Evolutionary conservation across 2,329 filamentous ascomycete genomes (phyloP).

Genomic region (Exophiala aquamarina): DNA sequence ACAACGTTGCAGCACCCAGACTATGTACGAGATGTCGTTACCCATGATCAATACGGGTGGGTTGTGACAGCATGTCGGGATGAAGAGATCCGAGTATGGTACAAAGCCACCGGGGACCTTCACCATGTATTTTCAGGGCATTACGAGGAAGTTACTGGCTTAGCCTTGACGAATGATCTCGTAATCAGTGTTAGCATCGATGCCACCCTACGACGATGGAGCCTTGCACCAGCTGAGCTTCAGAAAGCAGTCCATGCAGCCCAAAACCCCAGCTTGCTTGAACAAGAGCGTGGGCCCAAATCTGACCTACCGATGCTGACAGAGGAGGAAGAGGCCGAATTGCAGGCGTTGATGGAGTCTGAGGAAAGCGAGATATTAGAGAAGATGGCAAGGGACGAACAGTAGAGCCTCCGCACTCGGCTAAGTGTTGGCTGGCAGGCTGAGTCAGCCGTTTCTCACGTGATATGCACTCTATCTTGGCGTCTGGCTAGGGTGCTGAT

Average conservation of each 20-base stretch:
- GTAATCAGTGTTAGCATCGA: constrained; percentile 87
- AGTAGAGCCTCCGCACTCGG: constrained; percentile 16
- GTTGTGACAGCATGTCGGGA: constrained; percentile 86
- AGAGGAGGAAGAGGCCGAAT: constrained; percentile 86
- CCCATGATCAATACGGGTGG: constrained; percentile 69
- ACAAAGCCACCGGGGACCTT: constrained; percentile 68
- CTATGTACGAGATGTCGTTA: constrained; percentile 80
- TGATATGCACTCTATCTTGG: no score
- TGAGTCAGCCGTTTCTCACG: no score
- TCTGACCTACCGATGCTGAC: constrained; percentile 60
- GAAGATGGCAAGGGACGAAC: constrained; percentile 26
- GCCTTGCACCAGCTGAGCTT: constrained; percentile 62
- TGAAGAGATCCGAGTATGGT: constrained; percentile 90
- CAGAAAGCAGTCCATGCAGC: constrained; percentile 56
- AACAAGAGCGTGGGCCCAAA: constrained; percentile 47
- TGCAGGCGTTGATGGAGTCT: constrained; percentile 87
- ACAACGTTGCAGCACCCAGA: constrained; percentile 78
- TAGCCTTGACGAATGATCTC: constrained; percentile 58
- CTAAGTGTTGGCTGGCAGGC: no score
- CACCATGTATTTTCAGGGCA: constrained; percentile 77
- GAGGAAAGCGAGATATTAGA: constrained; percentile 47
- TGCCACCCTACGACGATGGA: constrained; percentile 83
- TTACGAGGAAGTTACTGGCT: constrained; percentile 86
- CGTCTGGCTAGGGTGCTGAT: no score
- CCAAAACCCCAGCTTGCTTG: constrained; percentile 42